Conservation (phyloP, 2,329 filamentous ascomycete genomes). For the Phialophora expanda region DNA sequence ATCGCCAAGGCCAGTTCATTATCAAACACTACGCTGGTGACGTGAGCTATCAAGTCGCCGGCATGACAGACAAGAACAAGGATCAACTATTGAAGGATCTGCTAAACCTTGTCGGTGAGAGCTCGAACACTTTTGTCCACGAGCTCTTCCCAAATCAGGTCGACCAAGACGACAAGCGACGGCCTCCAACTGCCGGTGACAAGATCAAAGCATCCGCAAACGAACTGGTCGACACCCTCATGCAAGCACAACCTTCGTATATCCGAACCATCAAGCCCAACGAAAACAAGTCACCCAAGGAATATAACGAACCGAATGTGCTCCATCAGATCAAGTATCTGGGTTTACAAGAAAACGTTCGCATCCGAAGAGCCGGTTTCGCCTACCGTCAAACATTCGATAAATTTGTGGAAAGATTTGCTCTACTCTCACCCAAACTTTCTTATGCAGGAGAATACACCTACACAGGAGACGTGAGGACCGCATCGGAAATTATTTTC, state of each 20-base stretch:
- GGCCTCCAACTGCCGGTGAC: constrained; percentile 92
- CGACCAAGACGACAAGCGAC: constrained; percentile 92
- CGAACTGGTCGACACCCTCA: constrained; percentile 88
- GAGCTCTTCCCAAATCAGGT: constrained; percentile 89
- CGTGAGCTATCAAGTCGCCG: constrained; percentile 89
- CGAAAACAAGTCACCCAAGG: constrained; percentile 93
- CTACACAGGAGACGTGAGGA: constrained; percentile 86
- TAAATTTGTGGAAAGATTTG: constrained; percentile 97
- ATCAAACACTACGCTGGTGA: constrained; percentile 99
- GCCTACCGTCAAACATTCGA: constrained; percentile 97
- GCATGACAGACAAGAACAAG: constrained; percentile 99
- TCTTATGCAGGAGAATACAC: constrained; percentile 98
- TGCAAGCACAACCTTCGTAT: constrained; percentile 97
- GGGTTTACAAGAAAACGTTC: constrained; percentile 98
- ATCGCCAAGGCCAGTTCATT: constrained; percentile 93
- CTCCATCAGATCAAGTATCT: constrained; percentile 99
- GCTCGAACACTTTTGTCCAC: constrained; percentile 84
- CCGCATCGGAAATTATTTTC: constrained; percentile 87
- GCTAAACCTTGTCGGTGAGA: constrained; percentile 81
- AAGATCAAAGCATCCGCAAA: constrained; percentile 96
- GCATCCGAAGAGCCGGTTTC: constrained; percentile 93
- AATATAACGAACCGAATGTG: constrained; percentile 91
- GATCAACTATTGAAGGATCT: constrained; percentile 95
- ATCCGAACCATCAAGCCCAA: constrained; percentile 99
- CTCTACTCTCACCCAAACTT: constrained; percentile 88